Percentiles rank a stretch among this genome's conserved stretches.
Evolutionary conservation across 83 land plant genomes (phyloP).

Genomic region (Picea mariana): DNA sequence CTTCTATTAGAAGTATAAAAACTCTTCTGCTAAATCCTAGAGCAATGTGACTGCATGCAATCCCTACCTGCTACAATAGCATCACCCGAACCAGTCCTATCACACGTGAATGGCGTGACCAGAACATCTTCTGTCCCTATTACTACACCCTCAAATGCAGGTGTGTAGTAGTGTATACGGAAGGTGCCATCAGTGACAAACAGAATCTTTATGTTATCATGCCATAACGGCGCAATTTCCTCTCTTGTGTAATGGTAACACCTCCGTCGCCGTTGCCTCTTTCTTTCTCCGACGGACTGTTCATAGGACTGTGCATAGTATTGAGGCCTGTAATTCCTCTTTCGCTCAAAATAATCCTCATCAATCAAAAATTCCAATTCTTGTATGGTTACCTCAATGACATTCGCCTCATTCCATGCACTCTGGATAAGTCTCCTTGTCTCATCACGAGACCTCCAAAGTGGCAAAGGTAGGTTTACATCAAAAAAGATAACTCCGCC

Average conservation of each 20-base stretch:
- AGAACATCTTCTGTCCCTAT: constrained; percentile 93
- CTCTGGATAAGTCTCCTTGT: constrained; percentile 61
- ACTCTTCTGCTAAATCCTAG: no score
- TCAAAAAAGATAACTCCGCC: constrained; percentile 80
- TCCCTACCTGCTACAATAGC: no score
- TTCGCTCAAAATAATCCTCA: constrained; percentile 65
- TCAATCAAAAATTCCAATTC: constrained; percentile 94
- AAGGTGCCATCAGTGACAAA: no score
- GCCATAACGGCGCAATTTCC: constrained; percentile 88
- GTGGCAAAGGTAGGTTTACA: constrained; percentile 77
- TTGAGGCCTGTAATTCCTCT: constrained; percentile 54
- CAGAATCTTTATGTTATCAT: constrained; percentile 56
- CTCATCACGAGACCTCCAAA: constrained; percentile 85
- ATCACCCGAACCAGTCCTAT: constrained; percentile 97
- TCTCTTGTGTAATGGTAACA: constrained; percentile 88
- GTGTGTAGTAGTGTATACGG: constrained; percentile 79
- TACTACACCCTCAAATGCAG: constrained; percentile 85
- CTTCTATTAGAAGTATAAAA: no score
- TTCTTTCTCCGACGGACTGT: constrained; percentile 30
- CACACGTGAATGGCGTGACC: constrained; percentile 82
- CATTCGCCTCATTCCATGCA: constrained; percentile 78
- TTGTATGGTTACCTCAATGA: constrained; percentile 75
- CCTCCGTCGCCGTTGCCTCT: constrained; percentile 30
- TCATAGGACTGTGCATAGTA: constrained; percentile 61
- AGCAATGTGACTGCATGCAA: no score